Evolutionary conservation across 441 rosid genomes (phyloP).

Genomic region (Rhodomyrtus psidioides): DNA sequence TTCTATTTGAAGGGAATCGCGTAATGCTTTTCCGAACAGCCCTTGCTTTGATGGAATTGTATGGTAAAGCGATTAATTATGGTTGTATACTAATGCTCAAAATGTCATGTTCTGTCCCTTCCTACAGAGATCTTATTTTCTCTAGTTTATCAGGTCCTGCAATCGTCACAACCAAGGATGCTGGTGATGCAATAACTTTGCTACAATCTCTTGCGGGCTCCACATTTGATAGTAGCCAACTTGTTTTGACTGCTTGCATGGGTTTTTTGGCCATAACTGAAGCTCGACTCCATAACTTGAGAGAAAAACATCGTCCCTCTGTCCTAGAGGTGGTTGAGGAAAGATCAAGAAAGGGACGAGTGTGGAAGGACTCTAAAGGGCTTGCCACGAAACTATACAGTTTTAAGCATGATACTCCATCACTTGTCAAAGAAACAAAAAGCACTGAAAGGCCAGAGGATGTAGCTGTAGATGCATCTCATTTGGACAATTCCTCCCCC

Average conservation of each 20-base stretch:
- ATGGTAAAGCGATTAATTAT: constrained; percentile 29
- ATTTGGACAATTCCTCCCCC: constrained; percentile 14
- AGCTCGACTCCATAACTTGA: constrained; percentile 44
- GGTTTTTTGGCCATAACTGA: constrained; percentile 56
- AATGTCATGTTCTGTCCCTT: not conserved
- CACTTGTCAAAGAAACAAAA: constrained; percentile 23
- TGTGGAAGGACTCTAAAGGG: constrained; percentile 48
- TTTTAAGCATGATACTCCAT: constrained; percentile 40
- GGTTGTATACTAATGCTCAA: not conserved
- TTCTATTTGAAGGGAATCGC: constrained; percentile 73
- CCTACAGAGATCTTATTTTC: not conserved
- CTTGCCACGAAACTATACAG: constrained; percentile 53
- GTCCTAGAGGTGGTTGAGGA: constrained; percentile 39
- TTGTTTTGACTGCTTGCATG: constrained; percentile 65
- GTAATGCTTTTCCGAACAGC: constrained; percentile 72
- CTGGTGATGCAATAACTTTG: constrained; percentile 63
- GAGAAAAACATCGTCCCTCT: constrained; percentile 49
- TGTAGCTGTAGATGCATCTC: constrained; percentile 15
- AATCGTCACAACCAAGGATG: constrained; percentile 56
- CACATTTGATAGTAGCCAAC: constrained; percentile 76
- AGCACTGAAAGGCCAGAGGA: constrained; percentile 14
- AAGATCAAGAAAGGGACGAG: constrained; percentile 35
- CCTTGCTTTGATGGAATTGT: constrained; percentile 70
- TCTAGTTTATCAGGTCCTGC: constrained; percentile 42
- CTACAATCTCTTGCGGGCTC: constrained; percentile 64